Evolutionary conservation across 345 rosid genomes (phyloP).

Genomic region (Xanthoceras sorbifolium): DNA sequence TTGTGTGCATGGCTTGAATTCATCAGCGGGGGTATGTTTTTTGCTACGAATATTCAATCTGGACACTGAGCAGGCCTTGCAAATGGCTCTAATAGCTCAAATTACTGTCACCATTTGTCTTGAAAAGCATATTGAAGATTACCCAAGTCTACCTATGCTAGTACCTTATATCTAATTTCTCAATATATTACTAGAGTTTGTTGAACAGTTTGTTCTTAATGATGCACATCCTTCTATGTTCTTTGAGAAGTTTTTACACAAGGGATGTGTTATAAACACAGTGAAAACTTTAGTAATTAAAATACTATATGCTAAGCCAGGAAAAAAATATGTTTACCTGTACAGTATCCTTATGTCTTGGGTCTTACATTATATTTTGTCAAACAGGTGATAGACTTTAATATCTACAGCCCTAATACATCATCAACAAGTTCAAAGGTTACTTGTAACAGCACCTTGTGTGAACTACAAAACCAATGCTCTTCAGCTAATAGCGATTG

Average conservation of each 20-base stretch:
- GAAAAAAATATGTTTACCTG: not conserved
- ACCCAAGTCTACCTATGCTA: not conserved
- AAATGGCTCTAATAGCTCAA: not conserved
- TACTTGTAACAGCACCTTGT: slow-evolving; percentile 59
- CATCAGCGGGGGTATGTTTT: slow-evolving; percentile 46
- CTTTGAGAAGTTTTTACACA: too few relatives aligned
- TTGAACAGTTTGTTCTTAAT: not conserved
- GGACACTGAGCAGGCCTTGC: not conserved
- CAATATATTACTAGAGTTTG: not conserved
- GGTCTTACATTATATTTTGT: not conserved
- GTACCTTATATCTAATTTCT: not conserved
- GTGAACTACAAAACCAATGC: slow-evolving; percentile 49
- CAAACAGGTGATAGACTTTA: slow-evolving; percentile 50
- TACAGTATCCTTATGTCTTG: not conserved
- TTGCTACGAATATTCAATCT: not conserved
- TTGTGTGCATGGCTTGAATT: slow-evolving; percentile 48
- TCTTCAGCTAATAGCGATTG: slow-evolving; percentile 54
- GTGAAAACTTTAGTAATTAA: not conserved
- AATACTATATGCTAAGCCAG: not conserved
- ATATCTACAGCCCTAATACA: slow-evolving; percentile 69
- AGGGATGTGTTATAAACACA: not conserved
- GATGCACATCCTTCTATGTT: not conserved
- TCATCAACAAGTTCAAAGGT: slow-evolving; percentile 68
- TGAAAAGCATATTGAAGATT: too few relatives aligned
- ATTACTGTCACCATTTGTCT: not conserved